Evolutionary conservation across 1,284 basidiomycete species (phyloP), one percentile per base, ranked within the genome.

Genomic region (Tausonia pullulans): DNA sequence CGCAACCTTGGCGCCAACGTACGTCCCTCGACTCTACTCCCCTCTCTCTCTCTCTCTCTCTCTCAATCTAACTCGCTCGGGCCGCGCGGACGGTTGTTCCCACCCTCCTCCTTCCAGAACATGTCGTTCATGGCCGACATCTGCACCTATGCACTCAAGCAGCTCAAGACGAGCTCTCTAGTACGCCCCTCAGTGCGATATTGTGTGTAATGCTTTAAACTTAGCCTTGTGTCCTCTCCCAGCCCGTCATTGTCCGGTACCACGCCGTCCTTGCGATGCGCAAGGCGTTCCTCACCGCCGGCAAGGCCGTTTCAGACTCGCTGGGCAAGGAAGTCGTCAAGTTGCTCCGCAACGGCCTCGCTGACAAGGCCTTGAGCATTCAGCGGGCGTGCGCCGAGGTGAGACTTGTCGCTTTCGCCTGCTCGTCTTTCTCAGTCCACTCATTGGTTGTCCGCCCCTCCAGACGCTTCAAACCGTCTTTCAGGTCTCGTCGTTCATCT

Each of bases 91-190:
- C 41, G 9, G n/a, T 58, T 13, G 3, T 14, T 11, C 58, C 68
- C 65, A 61, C 66, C 14, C 0, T 0, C 60, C 10, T 14, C 46
- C 64, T 45, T 57, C 10, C 70, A 96, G 87, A 86, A 93, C 74
- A 97, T 96, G 93, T 95, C 91, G 0, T 87, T 92, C 70, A 88
- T 93, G 84, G 82, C 86, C 55, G 94, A 97, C 72, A 87, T 94
- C 49, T 79, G 83, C 16, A 78, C 81, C 0, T 78, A 84, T 0
- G 80, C 84, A 0, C 74, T 88, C 58, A 88, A 85, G 74, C 83
- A 84, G 0, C 80, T 83, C 67, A 77, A 76, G 63, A 85, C 83
- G 67, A 83, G 84, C 11, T 90, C 87, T 50, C 81, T 78, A 69
- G 90, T 90, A 68, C 67, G 84, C 71, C n/a, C 3, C 5, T 16